Base-by-base conservation (phyloP, 208 protist genomes). In the Crithidia fasciculata region DNA sequence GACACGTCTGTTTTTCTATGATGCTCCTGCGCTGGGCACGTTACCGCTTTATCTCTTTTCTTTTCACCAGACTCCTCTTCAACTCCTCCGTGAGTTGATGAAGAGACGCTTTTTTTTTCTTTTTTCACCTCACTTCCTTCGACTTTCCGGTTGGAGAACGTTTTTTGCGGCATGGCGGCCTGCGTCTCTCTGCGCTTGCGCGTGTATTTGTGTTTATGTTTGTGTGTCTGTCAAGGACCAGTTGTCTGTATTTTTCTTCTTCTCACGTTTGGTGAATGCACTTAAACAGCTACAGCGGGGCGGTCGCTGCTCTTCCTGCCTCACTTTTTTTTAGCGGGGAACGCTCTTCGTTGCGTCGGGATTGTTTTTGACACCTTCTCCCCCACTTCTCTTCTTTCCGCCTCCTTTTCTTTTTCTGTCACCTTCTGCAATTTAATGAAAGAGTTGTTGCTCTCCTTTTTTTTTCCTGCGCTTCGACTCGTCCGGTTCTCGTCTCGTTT, bases 321-420 rank as follows among this genome's bases (percentile, higher is more conserved):
- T 69, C 40, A 13, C 52, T 56, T 61, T 76, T 59, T 62, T 69
- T 71, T 71, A 28, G 28, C 28, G 28, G 28, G n/a, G 10, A 56
- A 40, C 54, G 8, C 6, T 58, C 13, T 8, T 58, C 54, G 18
- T 28, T 40, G 54, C 7, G 13, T 28, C 13, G 12, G 15, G 50
- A 39, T 50, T 44, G 3, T 52, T 40, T 40, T 63, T 72, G 43
- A 62, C 9, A 59, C 36, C 52, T 40, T 19, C 13, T 72, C 41
- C 10, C 65, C 8, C 65, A 12, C 9, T 19, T 55, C 18, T 71
- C 8, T 41, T 61, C 15, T 62, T n/a, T 18, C 54, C 49, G 5
- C 6, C 45, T 68, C 5, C 78, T 61, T 76, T 55, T 56, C n/a
- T 47, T 37, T 52, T 78, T 81, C 78, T 70, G 70, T 69, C 39